Percentiles rank a stretch among this genome's conserved stretches.
These are phyloP conservation scores for Russula abietina DNA, from an alignment of 768 basidiomycete genomes.

Conservation along the genomic window DNA sequence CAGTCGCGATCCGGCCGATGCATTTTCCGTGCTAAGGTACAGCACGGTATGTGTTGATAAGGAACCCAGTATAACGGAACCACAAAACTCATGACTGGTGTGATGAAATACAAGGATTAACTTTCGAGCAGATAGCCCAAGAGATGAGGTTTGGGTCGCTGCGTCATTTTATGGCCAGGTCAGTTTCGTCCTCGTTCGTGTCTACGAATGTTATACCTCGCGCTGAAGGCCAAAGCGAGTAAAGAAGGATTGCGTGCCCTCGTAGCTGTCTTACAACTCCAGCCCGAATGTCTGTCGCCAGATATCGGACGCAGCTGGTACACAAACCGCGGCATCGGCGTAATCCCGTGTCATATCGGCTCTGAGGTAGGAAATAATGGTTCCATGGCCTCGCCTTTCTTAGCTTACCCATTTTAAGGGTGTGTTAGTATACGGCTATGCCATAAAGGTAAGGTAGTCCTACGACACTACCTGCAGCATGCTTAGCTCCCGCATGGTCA, in stretches of 20 bases:
- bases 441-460: slow-evolving; percentile 57
- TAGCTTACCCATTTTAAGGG: slow-evolving; percentile 36
- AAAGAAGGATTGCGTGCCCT: slow-evolving; percentile 52
- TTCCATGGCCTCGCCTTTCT: background rate
- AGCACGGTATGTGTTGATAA: background rate
- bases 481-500: background rate
- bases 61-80: slow-evolving; percentile 50
- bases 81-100: slow-evolving; percentile 36
- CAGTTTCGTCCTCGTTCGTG: background rate
- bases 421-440: slow-evolving; percentile 69
- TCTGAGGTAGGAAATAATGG: slow-evolving; percentile 48
- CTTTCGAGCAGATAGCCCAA: slow-evolving; percentile 64
- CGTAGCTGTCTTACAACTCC: slow-evolving; percentile 44
- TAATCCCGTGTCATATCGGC: slow-evolving; percentile 69
- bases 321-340: slow-evolving; percentile 66
- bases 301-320: slow-evolving; percentile 63
- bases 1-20: background rate
- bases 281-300: slow-evolving; percentile 25
- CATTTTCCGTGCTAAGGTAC: background rate
- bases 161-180: slow-evolving; percentile 80
- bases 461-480: background rate
- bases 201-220: background rate
- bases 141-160: slow-evolving; percentile 78
- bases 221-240: slow-evolving; percentile 57
- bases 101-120: slow-evolving; percentile 41